Conservation (phyloP, 2,329 filamentous ascomycete genomes). For the Alternaria postmessia region DNA sequence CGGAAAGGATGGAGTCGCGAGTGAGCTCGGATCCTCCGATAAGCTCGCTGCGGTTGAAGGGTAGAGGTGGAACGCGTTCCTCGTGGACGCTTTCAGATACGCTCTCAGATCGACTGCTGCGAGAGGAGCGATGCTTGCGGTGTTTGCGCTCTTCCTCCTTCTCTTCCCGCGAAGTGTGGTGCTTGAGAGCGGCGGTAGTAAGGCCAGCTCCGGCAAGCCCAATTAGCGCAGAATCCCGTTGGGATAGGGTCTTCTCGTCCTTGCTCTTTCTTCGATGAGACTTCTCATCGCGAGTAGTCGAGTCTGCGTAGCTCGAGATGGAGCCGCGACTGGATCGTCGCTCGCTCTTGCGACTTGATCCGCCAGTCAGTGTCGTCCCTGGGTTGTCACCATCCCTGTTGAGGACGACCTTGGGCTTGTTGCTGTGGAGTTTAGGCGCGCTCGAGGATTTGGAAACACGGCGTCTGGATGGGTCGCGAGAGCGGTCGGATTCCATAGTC, state of each 20-base stretch:
- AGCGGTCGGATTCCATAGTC: conserved; percentile 64
- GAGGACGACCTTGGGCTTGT: conserved; percentile 67
- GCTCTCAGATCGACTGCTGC: conserved; percentile 60
- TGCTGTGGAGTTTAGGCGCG: conserved; percentile 63
- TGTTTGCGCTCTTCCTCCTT: conserved; percentile 54
- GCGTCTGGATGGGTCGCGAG: conserved; percentile 56
- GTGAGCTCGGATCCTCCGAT: conserved; percentile 83
- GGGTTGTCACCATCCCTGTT: conserved; percentile 67
- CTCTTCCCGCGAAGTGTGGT: conserved; percentile 69
- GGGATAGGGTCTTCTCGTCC: conserved; percentile 52
- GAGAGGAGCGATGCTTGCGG: conserved; percentile 58
- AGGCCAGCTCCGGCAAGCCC: conserved; percentile 63
- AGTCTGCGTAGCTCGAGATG: conserved; percentile 52
- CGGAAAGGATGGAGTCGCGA: conserved; percentile 84
- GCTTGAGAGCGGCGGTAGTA: conserved; percentile 68
- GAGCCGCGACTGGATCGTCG: conserved; percentile 63
- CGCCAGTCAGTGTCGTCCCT: conserved; percentile 64
- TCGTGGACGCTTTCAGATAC: conserved; percentile 63
- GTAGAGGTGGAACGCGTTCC: conserved; percentile 78
- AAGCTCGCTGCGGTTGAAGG: conserved; percentile 80
- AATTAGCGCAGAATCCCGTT: conserved; percentile 64
- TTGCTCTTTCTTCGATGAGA: conserved; percentile 61
- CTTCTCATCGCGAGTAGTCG: conserved; percentile 55
- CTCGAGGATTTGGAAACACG: conserved; percentile 68
- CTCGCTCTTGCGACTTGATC: conserved; percentile 60